Base-by-base conservation (phyloP, 805 yeast genomes). In the Ogataea pini region DNA sequence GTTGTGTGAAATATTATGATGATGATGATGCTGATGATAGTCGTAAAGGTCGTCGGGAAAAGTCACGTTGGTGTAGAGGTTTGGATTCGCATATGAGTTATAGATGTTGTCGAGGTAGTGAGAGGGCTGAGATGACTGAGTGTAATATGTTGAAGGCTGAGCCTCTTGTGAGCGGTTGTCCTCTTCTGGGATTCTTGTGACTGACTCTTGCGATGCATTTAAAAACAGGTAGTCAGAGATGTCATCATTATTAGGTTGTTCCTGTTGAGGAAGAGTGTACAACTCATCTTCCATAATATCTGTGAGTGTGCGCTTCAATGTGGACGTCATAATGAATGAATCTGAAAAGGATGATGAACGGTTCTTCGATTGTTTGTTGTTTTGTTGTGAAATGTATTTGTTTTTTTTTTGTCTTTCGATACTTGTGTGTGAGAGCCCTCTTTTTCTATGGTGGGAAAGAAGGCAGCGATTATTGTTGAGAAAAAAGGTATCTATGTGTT, bases 231-330 rank as follows among this genome's bases (percentile, higher is more conserved):
- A 64, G 32, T 60, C 60, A 9, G 59, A 52, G 5, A 61, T 49
- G 44, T 63, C 64, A 34, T 52, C 56, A n/a, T 39, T 45, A 24
- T 18, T 34, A 10, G 14, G 37, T 19, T 34, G 36, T 17, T 32
- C 17, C 10, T 46, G 61, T 32, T 47, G 55, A 9, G 62, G 59
- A 22, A 53, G 47, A 16, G 58, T 42, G 47, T 61, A 62, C 14
- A 63, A 45, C 48, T 64, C 69, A 32, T 64, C 69, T 39, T 64
- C 69, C 59, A 62, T 60, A 22, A 62, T 56, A 39, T 64, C 68
- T 1, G 69, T 63, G n/a, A 61, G 49, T 13, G 65, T 61, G 40
- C 69, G 63, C 47, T 63, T 59, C 17, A 63, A 45, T 16, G 68
- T 56, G 7, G 68, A 56, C 29, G 64, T 54, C 67, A 64, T 48